A percentile compares a stretch with the other conserved stretches of the same genome.
These are phyloP conservation scores for Cucumis melo DNA, from an alignment of 306 rosid species.

Conservation along the genomic window DNA sequence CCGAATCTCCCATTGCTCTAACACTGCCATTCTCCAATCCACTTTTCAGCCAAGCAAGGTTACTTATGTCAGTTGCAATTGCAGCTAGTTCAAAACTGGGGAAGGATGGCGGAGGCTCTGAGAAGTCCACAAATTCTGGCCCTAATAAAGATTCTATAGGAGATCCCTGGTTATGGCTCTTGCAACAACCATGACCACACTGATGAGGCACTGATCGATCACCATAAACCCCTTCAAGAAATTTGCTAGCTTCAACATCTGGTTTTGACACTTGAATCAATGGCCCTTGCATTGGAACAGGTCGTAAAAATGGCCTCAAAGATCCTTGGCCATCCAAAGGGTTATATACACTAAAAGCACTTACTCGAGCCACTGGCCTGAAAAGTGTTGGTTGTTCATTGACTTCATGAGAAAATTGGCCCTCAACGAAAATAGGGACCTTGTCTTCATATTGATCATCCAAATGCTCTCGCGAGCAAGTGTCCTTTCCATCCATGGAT, in stretches of 20 bases:
- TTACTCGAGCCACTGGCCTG: constrained; percentile 63
- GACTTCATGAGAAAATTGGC: constrained; percentile 27
- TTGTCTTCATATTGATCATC: constrained; percentile 39
- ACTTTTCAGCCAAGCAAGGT: constrained; percentile 93
- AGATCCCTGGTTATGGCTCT: constrained; percentile 16
- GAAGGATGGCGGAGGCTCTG: constrained; percentile 51
- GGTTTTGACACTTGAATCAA: constrained; percentile 38
- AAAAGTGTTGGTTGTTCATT: constrained; percentile 52
- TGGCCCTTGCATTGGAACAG: constrained; percentile 57
- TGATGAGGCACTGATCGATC: constrained; percentile 42
- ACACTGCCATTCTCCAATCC: constrained; percentile 74
- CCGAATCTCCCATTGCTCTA: constrained; percentile 49
- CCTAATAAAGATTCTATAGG: constrained; percentile 50
- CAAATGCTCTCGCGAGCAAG: constrained; percentile 35
- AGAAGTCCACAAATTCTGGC: constrained; percentile 71
- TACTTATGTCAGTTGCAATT: constrained; percentile 79
- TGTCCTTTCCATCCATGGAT: constrained; percentile 62
- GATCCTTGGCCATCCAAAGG: constrained; percentile 36
- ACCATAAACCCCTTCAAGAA: constrained; percentile 38
- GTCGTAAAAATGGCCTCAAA: constrained; percentile 25
- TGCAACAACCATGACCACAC: constrained; percentile 80
- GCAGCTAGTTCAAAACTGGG: constrained; percentile 86
- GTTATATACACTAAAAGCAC: constrained; percentile 67
- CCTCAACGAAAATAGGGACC: constrained; percentile 25
- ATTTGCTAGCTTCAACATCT: constrained; percentile 39